Evolutionary conservation across 140 eudicot species (phyloP).

Genomic region (Bidens hawaiensis): DNA sequence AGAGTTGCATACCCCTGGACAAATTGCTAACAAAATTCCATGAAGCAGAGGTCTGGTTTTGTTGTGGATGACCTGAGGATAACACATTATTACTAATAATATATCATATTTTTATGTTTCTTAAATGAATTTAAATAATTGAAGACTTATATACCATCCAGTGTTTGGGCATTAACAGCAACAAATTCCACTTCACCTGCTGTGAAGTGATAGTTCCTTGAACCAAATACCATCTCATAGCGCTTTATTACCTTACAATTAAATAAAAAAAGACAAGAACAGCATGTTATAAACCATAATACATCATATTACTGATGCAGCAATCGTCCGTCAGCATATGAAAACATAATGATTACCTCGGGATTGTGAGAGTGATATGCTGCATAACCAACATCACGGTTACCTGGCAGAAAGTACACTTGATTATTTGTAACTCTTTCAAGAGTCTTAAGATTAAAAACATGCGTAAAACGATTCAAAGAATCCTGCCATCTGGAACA

Average conservation of each 20-base stretch:
- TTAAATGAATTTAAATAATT: neutral
- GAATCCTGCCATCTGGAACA: constrained; percentile 88
- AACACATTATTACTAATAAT: constrained; percentile 7
- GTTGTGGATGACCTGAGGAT: constrained; percentile 53
- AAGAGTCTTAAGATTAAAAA: constrained; percentile 56
- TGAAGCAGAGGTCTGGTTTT: constrained; percentile 40
- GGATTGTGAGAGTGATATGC: constrained; percentile 53
- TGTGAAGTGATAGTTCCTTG: constrained; percentile 60
- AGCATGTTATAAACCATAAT: neutral
- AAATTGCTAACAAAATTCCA: constrained; percentile 58
- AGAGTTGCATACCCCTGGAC: constrained; percentile 49
- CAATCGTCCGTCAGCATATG: neutral
- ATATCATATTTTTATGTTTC: neutral
- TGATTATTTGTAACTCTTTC: constrained; percentile 42
- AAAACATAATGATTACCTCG: constrained; percentile 40
- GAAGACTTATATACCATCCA: constrained; percentile 61
- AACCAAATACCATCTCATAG: constrained; percentile 74
- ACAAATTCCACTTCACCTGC: constrained; percentile 82
- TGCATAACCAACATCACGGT: constrained; percentile 89
- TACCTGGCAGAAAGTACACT: constrained; percentile 74
- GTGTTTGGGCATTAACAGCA: constrained; percentile 82
- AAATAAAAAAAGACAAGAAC: neutral
- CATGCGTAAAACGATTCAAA: constrained; percentile 73
- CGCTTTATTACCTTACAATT: constrained; percentile 64
- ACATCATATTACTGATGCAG: neutral